Evolutionary conservation across 495 filamentous ascomycete genomes (phyloP).

Genomic region (Penicillium herquei): DNA sequence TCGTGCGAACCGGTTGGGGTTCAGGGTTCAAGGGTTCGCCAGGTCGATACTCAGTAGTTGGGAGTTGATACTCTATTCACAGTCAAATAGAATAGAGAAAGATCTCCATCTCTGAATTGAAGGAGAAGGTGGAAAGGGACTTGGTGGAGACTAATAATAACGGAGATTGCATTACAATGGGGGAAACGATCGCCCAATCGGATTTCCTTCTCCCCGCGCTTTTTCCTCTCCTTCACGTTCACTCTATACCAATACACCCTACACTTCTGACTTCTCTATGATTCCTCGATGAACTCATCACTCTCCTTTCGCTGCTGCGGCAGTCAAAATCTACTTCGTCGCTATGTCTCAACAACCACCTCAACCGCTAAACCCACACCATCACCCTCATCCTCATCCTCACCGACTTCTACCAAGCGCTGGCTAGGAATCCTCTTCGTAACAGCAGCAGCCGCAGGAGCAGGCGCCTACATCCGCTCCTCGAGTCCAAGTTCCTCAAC

Average conservation of each 20-base stretch:
- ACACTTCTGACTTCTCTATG: not conserved
- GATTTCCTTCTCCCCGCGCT: slow-evolving; percentile 26
- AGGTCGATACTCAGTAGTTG: too few relatives aligned
- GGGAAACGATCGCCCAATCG: slow-evolving; percentile 27
- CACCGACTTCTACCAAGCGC: slow-evolving; percentile 24
- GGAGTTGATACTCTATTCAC: not conserved
- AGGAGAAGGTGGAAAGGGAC: slow-evolving; percentile 2
- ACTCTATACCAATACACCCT: not conserved
- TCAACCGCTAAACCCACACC: slow-evolving; percentile 6
- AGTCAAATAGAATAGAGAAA: slow-evolving; percentile 13
- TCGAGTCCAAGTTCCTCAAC: slow-evolving; percentile 24
- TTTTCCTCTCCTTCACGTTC: slow-evolving; percentile 3
- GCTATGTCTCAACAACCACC: slow-evolving; percentile 24
- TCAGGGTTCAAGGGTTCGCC: not conserved
- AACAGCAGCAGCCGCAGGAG: slow-evolving; percentile 33
- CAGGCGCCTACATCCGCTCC: slow-evolving; percentile 39
- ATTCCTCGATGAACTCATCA: slow-evolving; percentile 15
- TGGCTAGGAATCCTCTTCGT: slow-evolving; percentile 38
- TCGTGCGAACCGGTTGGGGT: not conserved
- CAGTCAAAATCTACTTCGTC: slow-evolving; percentile 18
- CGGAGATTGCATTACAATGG: slow-evolving; percentile 5
- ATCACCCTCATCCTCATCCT: slow-evolving; percentile 17
- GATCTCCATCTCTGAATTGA: slow-evolving; percentile 19
- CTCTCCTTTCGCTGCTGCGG: slow-evolving; percentile 11
- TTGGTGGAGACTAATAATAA: slow-evolving; percentile 2